Conservation (phyloP, 2,329 filamentous ascomycete species). For the Aureobasidium uvarum region DNA sequence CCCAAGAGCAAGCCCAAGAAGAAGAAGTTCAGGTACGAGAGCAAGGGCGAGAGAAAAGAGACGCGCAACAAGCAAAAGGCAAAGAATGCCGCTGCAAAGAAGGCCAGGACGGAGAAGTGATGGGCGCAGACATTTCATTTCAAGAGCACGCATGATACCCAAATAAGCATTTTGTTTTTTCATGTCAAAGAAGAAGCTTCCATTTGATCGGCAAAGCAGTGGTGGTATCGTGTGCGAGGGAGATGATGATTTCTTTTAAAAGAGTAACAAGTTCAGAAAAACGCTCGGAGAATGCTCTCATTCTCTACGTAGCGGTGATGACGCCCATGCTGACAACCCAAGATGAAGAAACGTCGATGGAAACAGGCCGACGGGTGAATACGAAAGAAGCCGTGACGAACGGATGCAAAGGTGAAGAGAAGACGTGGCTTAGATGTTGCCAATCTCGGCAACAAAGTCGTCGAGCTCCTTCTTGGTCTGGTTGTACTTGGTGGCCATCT, state of each 20-base stretch:
- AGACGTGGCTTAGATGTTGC: constrained; percentile 69
- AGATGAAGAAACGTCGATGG: constrained; percentile 18
- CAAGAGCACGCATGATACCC: constrained; percentile 24
- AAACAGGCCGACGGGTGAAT: constrained; percentile 6
- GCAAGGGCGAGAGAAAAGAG: constrained; percentile 72
- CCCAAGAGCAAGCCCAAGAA: constrained; percentile 60
- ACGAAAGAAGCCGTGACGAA: constrained; percentile 17
- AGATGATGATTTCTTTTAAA: constrained; percentile 17
- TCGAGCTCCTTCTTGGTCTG: constrained; percentile 84
- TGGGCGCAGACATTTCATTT: constrained; percentile 8
- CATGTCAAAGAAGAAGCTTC: constrained; percentile 14
- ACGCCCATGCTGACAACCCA: constrained; percentile 26
- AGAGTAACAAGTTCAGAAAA: constrained; percentile 20
- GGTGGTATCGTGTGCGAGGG: constrained; percentile 21
- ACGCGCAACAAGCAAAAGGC: constrained; percentile 62
- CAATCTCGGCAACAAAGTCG: constrained; percentile 86
- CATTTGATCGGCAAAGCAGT: constrained; percentile 3
- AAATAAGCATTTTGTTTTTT: constrained; percentile 15
- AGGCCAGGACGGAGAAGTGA: constrained; percentile 49
- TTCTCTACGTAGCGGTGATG: constrained; percentile 26
- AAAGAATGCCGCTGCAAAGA: constrained; percentile 69
- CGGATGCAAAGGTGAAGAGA: constrained; percentile 9
- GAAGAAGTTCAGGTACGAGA: constrained; percentile 93
- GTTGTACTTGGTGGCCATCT: constrained; percentile 88
- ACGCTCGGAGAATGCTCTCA: constrained; percentile 25